These are phyloP conservation scores for Xylaria hypoxylon DNA, from an alignment of 2,329 filamentous ascomycete species.

Conservation along the genomic window DNA sequence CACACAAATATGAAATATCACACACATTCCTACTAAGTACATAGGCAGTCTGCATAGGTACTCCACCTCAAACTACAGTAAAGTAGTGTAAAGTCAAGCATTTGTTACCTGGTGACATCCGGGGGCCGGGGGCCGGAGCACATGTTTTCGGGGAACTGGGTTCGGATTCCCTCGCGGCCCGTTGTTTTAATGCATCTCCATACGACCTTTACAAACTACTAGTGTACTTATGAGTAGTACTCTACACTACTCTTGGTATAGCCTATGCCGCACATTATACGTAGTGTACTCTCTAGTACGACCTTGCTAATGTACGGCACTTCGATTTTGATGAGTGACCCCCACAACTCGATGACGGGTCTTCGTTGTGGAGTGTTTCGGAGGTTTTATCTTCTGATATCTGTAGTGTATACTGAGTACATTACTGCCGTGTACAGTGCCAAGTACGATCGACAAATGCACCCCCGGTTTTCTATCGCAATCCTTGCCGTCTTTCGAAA, in stretches of 20 bases:
- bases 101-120: constrained; percentile 17
- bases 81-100: not conserved
- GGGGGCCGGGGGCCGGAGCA: too few relatives aligned
- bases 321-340: not conserved
- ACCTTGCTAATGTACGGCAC: constrained; percentile 4
- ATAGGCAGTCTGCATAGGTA: too few relatives aligned
- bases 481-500: constrained; percentile 1
- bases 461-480: not conserved
- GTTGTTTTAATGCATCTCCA: not conserved
- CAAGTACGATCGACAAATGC: not conserved
- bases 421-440: not conserved
- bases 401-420: too few relatives aligned
- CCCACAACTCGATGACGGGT: not conserved
- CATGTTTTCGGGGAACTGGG: constrained; percentile 2
- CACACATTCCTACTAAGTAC: not conserved
- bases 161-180: constrained; percentile 11
- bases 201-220: not conserved
- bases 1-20: too few relatives aligned
- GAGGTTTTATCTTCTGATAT: constrained; percentile 5
- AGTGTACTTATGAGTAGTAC: too few relatives aligned
- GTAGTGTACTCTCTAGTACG: not conserved
- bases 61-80: too few relatives aligned
- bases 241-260: too few relatives aligned
- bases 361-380: constrained; percentile 12
- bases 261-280: too few relatives aligned